A percentile compares a stretch with the other conserved stretches of the same genome.
Conservation (phyloP, 2,329 filamentous ascomycete species). For the Penicillium oxalicum region DNA sequence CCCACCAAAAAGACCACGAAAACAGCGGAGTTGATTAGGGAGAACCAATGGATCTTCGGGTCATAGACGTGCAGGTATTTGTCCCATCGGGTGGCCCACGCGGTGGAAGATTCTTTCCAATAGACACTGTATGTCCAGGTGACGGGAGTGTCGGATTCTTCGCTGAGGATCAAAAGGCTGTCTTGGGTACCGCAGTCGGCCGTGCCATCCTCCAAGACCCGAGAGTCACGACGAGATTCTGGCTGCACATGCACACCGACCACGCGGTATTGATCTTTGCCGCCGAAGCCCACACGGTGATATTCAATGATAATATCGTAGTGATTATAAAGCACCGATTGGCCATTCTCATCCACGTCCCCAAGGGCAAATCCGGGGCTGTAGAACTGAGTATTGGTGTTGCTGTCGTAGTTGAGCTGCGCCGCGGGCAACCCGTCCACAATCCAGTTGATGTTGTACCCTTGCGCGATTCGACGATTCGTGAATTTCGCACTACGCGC, state of each 20-base stretch:
- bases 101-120: constrained; percentile 77
- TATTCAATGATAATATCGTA: constrained; percentile 94
- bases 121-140: constrained; percentile 88
- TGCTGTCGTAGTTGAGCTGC: constrained; percentile 70
- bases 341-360: constrained; percentile 46
- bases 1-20: constrained; percentile 88
- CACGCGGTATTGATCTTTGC: constrained; percentile 66
- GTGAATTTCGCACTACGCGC: constrained; percentile 67
- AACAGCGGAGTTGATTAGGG: constrained; percentile 88
- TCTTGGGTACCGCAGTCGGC: constrained; percentile 59
- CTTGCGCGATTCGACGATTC: constrained; percentile 73
- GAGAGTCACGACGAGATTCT: constrained; percentile 59
- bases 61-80: constrained; percentile 97
- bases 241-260: constrained; percentile 89
- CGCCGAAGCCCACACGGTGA: constrained; percentile 61
- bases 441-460: constrained; percentile 91
- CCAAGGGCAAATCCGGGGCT: constrained; percentile 86
- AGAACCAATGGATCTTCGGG: constrained; percentile 99
- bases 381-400: constrained; percentile 75
- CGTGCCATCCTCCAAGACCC: constrained; percentile 45
- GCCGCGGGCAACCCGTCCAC: constrained; percentile 91
- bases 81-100: constrained; percentile 97
- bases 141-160: constrained; percentile 60
- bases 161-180: constrained; percentile 57
- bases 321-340: constrained; percentile 77